Evolutionary conservation across 2,329 filamentous ascomycete species (phyloP), one percentile per base, ranked within the genome.

Genomic region (Nigrospora sphaerica): DNA sequence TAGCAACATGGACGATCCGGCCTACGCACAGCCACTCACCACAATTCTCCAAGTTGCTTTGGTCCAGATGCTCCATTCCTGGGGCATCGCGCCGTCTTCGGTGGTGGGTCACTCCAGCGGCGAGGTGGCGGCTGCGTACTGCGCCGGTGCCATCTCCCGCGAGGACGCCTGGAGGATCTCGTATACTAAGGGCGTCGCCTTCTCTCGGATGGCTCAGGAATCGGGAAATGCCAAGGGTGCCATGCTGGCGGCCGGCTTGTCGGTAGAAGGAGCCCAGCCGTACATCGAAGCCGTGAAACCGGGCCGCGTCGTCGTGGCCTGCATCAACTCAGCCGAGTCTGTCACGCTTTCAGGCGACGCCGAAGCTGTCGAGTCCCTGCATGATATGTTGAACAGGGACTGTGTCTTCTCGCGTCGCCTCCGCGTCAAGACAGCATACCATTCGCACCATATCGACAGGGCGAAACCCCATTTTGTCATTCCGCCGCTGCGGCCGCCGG

Each of bases 61-160:
- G 2, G 61, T 72, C 2, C 68, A 72, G 33, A 57, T 73, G 5
- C 52, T 72, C 5, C 44, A 46, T 10, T 60, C 62, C 3, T 59
- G 67, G 13, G 56, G 53, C 11, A 54, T 72, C 32, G 42, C 39
- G 1, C 65, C 69, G 2, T 49, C 48, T 6, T 53, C 59, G 16
- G 66, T 71, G 4, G 57, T 73, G 9, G 70, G 71, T 0, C 71
- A 74, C 49, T 73, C 71, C 1, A 73, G 70, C 1, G 71, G 71
- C 2, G 71, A 74, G 45, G 67, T 74, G 32, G 71, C 70, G 1
- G 71, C 71, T 7, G 69, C 71, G 1, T 71, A 67, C 45, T 67
- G 70, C 10, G 58, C 57, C 1, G 65, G 62, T 0, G 59, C 60
- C 14, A 57, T 74, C 17, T 59, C 62, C 2, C 56, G 58, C 17